Evolutionary conservation across 345 rosid species (phyloP).

Genomic region (Salix dunnii): DNA sequence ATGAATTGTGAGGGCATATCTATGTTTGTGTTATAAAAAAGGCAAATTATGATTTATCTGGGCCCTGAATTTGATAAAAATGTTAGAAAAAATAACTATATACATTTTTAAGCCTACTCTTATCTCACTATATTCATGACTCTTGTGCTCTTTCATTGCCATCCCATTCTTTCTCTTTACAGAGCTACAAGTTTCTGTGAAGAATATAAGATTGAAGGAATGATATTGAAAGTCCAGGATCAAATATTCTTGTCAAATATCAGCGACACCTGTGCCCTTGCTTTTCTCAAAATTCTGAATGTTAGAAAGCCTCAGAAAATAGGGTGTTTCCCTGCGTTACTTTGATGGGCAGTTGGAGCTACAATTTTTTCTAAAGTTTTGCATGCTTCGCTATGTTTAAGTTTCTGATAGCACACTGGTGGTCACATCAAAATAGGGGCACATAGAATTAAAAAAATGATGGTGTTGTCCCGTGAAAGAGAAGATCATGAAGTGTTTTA

Average conservation of each 20-base stretch:
- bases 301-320: background rate
- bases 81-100: too few species aligned
- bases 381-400: background rate
- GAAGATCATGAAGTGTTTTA: background rate
- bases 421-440: background rate
- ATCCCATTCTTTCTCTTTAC: background rate
- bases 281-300: background rate
- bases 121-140: background rate
- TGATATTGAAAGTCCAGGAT: background rate
- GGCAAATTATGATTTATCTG: too few species aligned
- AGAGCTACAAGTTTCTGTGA: background rate
- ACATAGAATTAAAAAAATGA: background rate
- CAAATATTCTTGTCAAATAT: background rate
- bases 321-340: background rate
- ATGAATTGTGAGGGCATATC: too few species aligned
- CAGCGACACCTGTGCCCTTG: background rate
- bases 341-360: background rate
- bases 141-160: background rate
- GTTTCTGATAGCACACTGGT: background rate
- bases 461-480: background rate
- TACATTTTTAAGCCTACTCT: too few species aligned
- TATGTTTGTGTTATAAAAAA: too few species aligned
- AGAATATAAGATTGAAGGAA: background rate
- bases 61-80: too few species aligned
- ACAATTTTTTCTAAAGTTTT: background rate